Conservation (phyloP, 441 rosid species). For the Aquilaria agallochum region DNA sequence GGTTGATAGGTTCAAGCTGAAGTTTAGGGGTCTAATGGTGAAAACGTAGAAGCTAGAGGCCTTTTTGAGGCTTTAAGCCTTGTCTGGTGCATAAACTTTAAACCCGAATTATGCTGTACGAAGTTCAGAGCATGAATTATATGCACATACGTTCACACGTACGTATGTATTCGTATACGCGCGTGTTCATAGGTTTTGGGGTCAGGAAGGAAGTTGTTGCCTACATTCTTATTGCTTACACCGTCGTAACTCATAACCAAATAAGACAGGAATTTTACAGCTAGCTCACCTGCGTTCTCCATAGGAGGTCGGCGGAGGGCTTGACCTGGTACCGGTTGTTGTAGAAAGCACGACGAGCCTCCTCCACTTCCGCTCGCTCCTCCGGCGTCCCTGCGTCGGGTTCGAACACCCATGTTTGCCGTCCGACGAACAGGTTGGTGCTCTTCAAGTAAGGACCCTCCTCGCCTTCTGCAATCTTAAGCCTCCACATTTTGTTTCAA, state of each 20-base stretch:
- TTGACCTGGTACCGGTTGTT: constrained; percentile 35
- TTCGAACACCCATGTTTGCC: constrained; percentile 64
- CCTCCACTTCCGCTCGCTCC: constrained; percentile 42
- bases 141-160: no score
- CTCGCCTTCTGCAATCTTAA: constrained; percentile 43
- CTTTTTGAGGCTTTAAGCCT: no score
- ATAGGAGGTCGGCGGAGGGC: constrained; percentile 55
- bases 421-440: constrained; percentile 52
- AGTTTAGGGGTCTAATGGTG: no score
- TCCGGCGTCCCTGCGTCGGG: constrained; percentile 39
- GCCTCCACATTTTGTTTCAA: constrained; percentile 38
- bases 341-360: constrained; percentile 41
- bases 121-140: no score
- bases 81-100: no score
- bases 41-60: no score
- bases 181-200: background rate
- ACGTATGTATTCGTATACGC: no score
- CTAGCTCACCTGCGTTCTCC: constrained; percentile 51
- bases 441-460: constrained; percentile 45
- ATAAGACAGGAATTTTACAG: no score
- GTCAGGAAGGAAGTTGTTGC: background rate
- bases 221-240: no score
- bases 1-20: no score
- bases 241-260: no score
- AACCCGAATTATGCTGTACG: no score